Evolutionary conservation across 805 yeast species (phyloP).

Genomic region (Candida adriatica): DNA sequence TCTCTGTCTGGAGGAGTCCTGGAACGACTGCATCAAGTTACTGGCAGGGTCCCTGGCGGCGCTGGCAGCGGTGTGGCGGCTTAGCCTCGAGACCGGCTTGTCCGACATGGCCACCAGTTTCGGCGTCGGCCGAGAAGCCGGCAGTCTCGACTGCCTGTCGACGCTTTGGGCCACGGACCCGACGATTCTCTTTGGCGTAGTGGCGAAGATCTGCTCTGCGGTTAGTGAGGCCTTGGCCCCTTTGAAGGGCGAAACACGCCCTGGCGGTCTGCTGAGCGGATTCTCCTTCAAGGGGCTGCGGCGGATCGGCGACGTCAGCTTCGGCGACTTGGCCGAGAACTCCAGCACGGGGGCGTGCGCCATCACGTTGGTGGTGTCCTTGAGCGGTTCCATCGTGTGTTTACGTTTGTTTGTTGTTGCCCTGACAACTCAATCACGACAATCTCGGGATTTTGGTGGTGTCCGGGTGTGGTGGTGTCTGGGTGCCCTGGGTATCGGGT

Average conservation of each 20-base stretch:
- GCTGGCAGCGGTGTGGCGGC: constrained; percentile 5
- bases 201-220: constrained; percentile 14
- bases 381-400: constrained; percentile 8
- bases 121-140: constrained; percentile 10
- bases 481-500: too few relatives aligned
- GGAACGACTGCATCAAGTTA: constrained; percentile 17
- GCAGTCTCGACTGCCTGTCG: constrained; percentile 16
- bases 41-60: constrained; percentile 10
- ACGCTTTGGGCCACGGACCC: constrained; percentile 23
- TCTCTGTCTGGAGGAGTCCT: too few relatives aligned
- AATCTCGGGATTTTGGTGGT: neutral
- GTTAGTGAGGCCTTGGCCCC: constrained; percentile 13
- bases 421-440: neutral
- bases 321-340: constrained; percentile 12
- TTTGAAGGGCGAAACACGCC: constrained; percentile 22
- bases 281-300: constrained; percentile 6
- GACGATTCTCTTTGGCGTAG: constrained; percentile 26
- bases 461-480: neutral
- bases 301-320: neutral
- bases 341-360: constrained; percentile 11
- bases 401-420: neutral
- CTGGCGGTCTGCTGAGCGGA: constrained; percentile 17
- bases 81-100: constrained; percentile 13
- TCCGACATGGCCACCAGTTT: constrained; percentile 25
- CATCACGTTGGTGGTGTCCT: constrained; percentile 8